Percentiles rank a stretch among this genome's conserved stretches.
Evolutionary conservation across 495 filamentous ascomycete genomes (phyloP).

Genomic region (Friedmanniomyces simplex): DNA sequence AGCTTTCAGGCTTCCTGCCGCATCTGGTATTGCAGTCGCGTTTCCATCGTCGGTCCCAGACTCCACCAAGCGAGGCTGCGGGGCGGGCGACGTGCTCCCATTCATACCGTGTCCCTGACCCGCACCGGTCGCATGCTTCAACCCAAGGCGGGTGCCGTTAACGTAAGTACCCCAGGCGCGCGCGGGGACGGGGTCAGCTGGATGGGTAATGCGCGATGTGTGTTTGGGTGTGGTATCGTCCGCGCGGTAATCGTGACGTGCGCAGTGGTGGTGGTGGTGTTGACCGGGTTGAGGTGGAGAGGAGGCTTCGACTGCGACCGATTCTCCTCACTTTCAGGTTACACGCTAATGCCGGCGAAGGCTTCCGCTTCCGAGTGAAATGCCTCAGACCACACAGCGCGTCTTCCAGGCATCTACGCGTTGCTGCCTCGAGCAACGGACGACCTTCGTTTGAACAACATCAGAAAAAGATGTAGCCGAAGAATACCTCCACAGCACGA

Average conservation of each 20-base stretch:
- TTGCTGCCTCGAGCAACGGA: neutral
- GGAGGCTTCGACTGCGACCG: neutral
- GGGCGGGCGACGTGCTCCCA: neutral
- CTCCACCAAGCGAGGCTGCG: neutral
- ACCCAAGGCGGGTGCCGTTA: neutral
- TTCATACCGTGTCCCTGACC: neutral
- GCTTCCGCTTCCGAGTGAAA: neutral
- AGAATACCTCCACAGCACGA: too few relatives aligned
- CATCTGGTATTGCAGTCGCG: neutral
- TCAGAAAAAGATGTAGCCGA: neutral
- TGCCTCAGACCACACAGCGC: neutral
- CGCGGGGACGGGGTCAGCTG: neutral
- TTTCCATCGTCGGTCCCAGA: neutral
- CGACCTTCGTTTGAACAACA: neutral
- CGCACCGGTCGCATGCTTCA: constrained; percentile 2
- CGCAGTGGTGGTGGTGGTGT: neutral
- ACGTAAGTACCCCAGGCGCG: neutral
- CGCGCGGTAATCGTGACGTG: neutral
- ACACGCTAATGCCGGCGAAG: neutral
- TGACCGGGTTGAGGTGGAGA: neutral
- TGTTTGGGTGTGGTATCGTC: neutral
- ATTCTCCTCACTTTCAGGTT: neutral
- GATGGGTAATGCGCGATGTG: neutral
- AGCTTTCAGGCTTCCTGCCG: neutral
- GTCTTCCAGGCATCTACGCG: neutral